Percentiles rank a stretch among this genome's conserved stretches.
phyloP scores from a whole-genome alignment of 352 stramenopile genomes.

The Detonula confervacea region DNA sequence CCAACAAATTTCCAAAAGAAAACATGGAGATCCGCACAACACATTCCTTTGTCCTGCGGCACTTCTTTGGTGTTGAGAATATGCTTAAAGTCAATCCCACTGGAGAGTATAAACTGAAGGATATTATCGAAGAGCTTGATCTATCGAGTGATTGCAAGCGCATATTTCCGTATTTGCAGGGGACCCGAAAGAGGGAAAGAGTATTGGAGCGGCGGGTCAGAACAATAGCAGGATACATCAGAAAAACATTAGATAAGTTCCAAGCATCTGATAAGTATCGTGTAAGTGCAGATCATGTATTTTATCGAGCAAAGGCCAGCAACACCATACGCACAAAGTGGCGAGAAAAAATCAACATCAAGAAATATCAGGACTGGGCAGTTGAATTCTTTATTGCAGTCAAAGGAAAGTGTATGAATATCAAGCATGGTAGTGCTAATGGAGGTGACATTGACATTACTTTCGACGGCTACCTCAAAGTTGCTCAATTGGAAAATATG shows the following conservation, averaged over 20 bases:
- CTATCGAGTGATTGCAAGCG: slow-evolving; percentile 1
- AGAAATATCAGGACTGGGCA: slow-evolving; percentile 29
- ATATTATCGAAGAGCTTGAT: slow-evolving; percentile 10
- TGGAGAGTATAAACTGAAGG: slow-evolving; percentile 13
- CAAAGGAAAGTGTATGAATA: slow-evolving; percentile 22
- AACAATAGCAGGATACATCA: slow-evolving; percentile 27
- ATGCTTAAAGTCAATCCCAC: slow-evolving; percentile 10
- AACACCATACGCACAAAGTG: slow-evolving; percentile 14
- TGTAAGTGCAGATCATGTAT: slow-evolving; percentile 19
- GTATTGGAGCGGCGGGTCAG: slow-evolving; percentile 8
- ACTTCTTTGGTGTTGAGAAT: slow-evolving; percentile 40
- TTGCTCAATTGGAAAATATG: slow-evolving; percentile 27
- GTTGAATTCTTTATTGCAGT: slow-evolving; percentile 33
- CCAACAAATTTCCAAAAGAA: slow-evolving; percentile 44
- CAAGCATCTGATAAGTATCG: slow-evolving; percentile 8
- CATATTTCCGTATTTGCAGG: background rate
- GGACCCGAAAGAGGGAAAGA: background rate
- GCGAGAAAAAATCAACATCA: background rate
- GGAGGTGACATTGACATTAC: slow-evolving; percentile 15
- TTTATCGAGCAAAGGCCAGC: slow-evolving; percentile 9
- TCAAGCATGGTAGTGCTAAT: slow-evolving; percentile 12
- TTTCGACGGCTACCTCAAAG: slow-evolving; percentile 47
- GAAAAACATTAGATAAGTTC: slow-evolving; percentile 32
- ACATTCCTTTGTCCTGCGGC: slow-evolving; percentile 33
- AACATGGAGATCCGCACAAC: slow-evolving; percentile 49